phyloP scores from a whole-genome alignment of 2,329 filamentous ascomycete genomes.

The Trichoderma lentiforme region DNA sequence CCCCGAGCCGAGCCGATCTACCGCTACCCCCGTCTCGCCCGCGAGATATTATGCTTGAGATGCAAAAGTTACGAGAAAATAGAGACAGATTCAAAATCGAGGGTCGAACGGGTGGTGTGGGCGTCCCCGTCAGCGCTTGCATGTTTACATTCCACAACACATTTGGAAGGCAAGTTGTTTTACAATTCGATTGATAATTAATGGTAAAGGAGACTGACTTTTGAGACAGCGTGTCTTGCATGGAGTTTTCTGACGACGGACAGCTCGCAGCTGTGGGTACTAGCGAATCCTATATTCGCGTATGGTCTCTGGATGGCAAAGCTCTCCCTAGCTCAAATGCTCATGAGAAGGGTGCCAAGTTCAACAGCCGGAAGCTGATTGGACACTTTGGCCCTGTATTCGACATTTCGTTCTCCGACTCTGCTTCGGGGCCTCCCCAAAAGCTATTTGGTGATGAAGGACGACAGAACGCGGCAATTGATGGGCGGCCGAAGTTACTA shows the following conservation, averaged over 20 bases:
- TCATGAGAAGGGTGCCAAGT: conserved; percentile 57
- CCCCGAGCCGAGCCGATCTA: conserved; percentile 71
- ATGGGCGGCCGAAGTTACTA: conserved; percentile 67
- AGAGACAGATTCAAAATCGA: conserved; percentile 89
- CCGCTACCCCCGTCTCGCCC: conserved; percentile 85
- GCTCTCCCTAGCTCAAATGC: conserved; percentile 66
- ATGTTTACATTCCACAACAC: conserved; percentile 99
- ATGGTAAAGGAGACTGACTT: neutral
- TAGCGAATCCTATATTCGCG: conserved; percentile 88
- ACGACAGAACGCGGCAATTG: conserved; percentile 39
- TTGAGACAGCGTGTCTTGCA: conserved; percentile 70
- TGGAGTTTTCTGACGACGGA: conserved; percentile 93
- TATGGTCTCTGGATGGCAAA: conserved; percentile 88
- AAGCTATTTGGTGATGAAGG: conserved; percentile 50
- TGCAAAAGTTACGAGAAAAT: conserved; percentile 89
- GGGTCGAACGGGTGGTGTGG: conserved; percentile 75
- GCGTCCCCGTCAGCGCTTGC: conserved; percentile 80
- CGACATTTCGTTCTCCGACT: conserved; percentile 78
- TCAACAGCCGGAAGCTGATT: conserved; percentile 68
- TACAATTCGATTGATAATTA: too few relatives aligned
- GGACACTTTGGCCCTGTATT: conserved; percentile 91
- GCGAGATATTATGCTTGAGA: conserved; percentile 88
- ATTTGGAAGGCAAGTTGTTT: conserved; percentile 67
- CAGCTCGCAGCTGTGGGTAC: conserved; percentile 85
- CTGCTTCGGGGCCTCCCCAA: conserved; percentile 54